Percentiles rank a stretch among this genome's conserved stretches.
phyloP scores from a whole-genome alignment of 2,329 filamentous ascomycete genomes.

The Myriosclerotinia curreyana region DNA sequence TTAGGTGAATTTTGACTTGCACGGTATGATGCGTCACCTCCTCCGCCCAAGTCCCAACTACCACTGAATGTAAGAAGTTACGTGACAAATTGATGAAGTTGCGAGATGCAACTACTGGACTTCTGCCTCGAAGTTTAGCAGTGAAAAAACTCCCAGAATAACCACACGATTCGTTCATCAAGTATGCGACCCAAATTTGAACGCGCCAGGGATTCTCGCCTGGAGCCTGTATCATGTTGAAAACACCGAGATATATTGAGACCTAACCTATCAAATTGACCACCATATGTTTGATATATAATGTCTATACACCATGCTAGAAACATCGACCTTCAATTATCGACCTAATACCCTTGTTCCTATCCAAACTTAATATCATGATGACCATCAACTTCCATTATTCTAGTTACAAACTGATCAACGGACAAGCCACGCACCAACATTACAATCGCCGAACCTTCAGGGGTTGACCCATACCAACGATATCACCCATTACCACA shows the following conservation, averaged over 20 bases:
- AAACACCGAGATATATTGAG: neutral
- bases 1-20: too few relatives aligned
- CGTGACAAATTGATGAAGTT: neutral
- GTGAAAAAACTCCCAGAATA: neutral
- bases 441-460: neutral
- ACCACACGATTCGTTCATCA: neutral
- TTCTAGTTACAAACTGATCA: neutral
- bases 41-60: too few relatives aligned
- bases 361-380: neutral
- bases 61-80: too few relatives aligned
- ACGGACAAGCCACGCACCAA: too few relatives aligned
- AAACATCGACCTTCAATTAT: neutral
- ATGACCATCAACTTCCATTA: neutral
- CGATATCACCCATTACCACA: conserved; percentile 1
- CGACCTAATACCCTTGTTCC: neutral
- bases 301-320: neutral
- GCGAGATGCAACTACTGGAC: neutral
- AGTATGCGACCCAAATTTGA: neutral
- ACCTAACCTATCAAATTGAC: neutral
- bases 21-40: too few relatives aligned
- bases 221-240: neutral
- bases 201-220: neutral
- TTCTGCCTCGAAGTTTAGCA: neutral
- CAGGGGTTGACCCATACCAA: neutral
- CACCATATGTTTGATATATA: neutral